Conservation (phyloP, 176 grass and related monocot species). For the Avena insularis region DNA sequence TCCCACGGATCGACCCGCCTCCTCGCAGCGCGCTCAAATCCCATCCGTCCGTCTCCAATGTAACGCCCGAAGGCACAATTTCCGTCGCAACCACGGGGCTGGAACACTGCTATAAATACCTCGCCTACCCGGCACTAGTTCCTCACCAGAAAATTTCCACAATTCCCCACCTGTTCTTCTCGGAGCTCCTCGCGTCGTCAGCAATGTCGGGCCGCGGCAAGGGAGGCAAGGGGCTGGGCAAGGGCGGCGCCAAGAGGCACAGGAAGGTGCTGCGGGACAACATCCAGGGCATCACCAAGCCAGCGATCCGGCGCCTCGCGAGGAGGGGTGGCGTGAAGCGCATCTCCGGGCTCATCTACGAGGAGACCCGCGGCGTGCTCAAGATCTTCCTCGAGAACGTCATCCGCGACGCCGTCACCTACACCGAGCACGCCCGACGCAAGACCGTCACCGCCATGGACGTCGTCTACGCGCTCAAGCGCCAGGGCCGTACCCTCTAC, state of each 20-base stretch:
- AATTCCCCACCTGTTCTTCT: no score
- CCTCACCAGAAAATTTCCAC: no score
- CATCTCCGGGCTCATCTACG: constrained; percentile 67
- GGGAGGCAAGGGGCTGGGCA: constrained; percentile 51
- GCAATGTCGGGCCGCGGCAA: constrained; percentile 37
- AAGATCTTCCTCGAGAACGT: constrained; percentile 91
- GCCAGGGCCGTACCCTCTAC: constrained; percentile 87
- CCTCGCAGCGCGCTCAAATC: no score
- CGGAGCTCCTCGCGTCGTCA: no score
- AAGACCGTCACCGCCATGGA: constrained; percentile 94
- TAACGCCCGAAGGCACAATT: no score
- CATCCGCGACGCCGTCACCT: constrained; percentile 84
- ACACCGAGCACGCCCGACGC: constrained; percentile 79
- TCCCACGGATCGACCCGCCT: no score
- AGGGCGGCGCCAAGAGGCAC: constrained; percentile 46
- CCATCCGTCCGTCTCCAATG: no score
- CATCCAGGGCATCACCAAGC: constrained; percentile 61
- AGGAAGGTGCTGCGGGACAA: constrained; percentile 53
- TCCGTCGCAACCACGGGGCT: no score
- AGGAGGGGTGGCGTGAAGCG: constrained; percentile 71
- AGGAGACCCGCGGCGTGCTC: constrained; percentile 77
- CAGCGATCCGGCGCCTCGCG: constrained; percentile 47
- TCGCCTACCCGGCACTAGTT: no score
- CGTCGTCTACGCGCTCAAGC: constrained; percentile 85
- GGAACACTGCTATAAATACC: no score